Conservation (phyloP, 768 basidiomycete species). For the Mycena haematopus region DNA sequence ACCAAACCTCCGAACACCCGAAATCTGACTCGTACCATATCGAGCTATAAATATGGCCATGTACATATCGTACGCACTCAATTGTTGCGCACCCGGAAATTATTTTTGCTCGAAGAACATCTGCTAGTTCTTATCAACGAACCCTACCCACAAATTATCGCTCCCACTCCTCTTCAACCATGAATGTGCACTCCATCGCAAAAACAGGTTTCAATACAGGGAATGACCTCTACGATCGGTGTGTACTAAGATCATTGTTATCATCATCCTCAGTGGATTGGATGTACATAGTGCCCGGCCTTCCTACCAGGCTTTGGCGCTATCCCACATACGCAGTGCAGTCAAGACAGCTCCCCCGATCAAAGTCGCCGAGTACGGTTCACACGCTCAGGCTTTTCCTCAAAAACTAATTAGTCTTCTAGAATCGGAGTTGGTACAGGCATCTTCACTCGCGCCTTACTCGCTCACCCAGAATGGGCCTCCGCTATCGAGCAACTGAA, state of each 20-base stretch:
- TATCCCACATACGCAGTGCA: conserved; percentile 64
- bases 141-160: no score
- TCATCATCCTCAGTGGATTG: background rate
- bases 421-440: conserved; percentile 89
- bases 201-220: conserved; percentile 75
- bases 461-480: conserved; percentile 66
- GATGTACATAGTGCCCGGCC: conserved; percentile 76
- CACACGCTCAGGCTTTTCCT: background rate
- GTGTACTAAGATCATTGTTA: conserved; percentile 12
- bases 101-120: no score
- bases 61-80: no score
- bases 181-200: conserved; percentile 68
- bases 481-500: conserved; percentile 57
- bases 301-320: conserved; percentile 72
- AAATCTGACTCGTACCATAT: no score
- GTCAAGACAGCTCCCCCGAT: conserved; percentile 47
- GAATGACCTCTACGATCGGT: conserved; percentile 84
- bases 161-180: background rate
- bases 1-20: no score
- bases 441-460: conserved; percentile 84
- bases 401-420: conserved; percentile 14
- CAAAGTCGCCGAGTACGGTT: conserved; percentile 73
- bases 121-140: no score
- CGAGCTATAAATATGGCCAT: no score
- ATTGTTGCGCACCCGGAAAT: no score